Evolutionary conservation across 1,284 basidiomycete species (phyloP).

Genomic region (Moniliella sp.): DNA sequence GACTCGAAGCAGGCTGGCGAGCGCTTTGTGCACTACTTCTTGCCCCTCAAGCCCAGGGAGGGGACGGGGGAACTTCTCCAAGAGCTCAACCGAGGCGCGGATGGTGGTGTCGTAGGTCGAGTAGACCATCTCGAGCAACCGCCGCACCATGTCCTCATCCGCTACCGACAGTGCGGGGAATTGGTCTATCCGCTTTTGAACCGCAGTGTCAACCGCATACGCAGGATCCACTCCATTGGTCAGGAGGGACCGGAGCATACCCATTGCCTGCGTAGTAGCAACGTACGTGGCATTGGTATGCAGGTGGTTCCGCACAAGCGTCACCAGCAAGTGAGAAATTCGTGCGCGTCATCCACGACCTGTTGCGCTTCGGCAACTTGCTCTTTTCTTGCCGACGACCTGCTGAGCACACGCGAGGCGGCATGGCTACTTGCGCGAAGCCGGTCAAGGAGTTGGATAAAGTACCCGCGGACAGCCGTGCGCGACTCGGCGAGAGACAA

Average conservation of each 20-base stretch:
- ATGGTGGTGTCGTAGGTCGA: constrained; percentile 20
- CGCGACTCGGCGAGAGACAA: neutral
- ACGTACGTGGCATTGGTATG: constrained; percentile 23
- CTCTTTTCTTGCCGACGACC: too few relatives aligned
- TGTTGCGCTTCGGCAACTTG: constrained; percentile 5
- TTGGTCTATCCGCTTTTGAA: constrained; percentile 5
- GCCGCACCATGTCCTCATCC: constrained; percentile 8
- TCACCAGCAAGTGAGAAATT: constrained; percentile 8
- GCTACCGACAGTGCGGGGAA: constrained; percentile 8
- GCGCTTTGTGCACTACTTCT: constrained; percentile 6
- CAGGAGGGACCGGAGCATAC: neutral
- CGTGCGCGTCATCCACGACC: constrained; percentile 7
- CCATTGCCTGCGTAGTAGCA: constrained; percentile 6
- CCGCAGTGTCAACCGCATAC: constrained; percentile 3
- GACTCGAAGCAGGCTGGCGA: constrained; percentile 7
- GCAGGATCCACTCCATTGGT: too few relatives aligned
- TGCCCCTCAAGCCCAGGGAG: constrained; percentile 7
- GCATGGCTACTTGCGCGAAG: constrained; percentile 16
- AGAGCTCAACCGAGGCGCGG: constrained; percentile 8
- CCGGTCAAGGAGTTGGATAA: constrained; percentile 19
- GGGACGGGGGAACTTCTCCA: constrained; percentile 13
- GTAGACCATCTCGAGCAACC: constrained; percentile 13
- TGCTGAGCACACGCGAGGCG: too few relatives aligned
- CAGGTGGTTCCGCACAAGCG: constrained; percentile 6
- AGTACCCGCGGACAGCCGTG: constrained; percentile 1